Percentiles rank a stretch among this genome's conserved stretches.
These are phyloP conservation scores for Tylopilus vinaceipallidus DNA, from an alignment of 768 basidiomycete species.

Conservation along the genomic window DNA sequence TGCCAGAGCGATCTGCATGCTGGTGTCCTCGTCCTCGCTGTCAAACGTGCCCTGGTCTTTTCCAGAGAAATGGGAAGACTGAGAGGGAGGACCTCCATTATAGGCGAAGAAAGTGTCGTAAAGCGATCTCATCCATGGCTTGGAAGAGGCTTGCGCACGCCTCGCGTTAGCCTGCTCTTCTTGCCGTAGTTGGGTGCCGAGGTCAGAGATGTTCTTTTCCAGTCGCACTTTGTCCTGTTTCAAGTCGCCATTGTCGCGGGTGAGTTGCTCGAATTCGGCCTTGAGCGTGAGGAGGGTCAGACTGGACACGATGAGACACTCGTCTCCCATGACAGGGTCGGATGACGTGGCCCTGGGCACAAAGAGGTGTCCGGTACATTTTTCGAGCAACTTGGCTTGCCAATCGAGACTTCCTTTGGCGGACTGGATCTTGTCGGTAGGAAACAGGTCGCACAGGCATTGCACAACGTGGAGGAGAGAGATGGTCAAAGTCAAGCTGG, in stretches of 20 bases:
- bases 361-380: slow-evolving; percentile 56
- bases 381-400: slow-evolving; percentile 53
- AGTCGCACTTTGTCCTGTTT: slow-evolving; percentile 22
- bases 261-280: slow-evolving; percentile 40
- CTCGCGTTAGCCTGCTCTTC: slow-evolving; percentile 7
- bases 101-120: background rate
- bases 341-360: slow-evolving; percentile 31
- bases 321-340: slow-evolving; percentile 23
- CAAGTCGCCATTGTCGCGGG: slow-evolving; percentile 26
- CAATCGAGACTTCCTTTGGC: slow-evolving; percentile 42
- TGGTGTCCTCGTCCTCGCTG: background rate
- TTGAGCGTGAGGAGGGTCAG: slow-evolving; percentile 43
- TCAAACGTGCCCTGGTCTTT: background rate
- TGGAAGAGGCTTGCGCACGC: background rate
- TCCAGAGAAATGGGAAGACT: background rate
- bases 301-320: slow-evolving; percentile 47
- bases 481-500: slow-evolving; percentile 51
- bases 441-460: slow-evolving; percentile 44
- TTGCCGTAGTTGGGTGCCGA: slow-evolving; percentile 11
- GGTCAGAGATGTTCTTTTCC: slow-evolving; percentile 24
- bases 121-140: background rate
- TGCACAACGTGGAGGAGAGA: slow-evolving; percentile 40
- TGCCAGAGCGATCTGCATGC: too few species aligned
- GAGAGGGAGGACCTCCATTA: background rate
- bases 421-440: slow-evolving; percentile 38